Base-by-base conservation (phyloP, 2,329 filamentous ascomycete genomes). In the Thermomyces lanuginosus region DNA sequence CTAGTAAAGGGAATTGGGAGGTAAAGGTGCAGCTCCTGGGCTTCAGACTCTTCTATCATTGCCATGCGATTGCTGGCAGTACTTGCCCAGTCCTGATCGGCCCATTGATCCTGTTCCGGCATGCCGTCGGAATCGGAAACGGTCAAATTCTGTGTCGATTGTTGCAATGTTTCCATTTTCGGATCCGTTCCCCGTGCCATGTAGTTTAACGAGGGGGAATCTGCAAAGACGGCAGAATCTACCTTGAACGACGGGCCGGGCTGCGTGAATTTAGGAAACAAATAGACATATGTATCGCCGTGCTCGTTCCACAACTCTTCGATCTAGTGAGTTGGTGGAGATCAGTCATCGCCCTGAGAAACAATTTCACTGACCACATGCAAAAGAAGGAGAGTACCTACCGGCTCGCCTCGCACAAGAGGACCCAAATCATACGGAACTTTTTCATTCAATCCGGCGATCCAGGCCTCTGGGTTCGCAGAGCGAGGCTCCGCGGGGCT, bases 241-340 rank as follows among this genome's bases (percentile, higher is more conserved):
- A 76, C 52, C 32, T 63, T 66, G 55, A 76, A 74, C 2, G 69
- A 72, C 6, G 71, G 57, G 4, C 66, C 59, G 40, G 61, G 63
- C 28, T 60, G 61, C 11, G 66, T 64, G 9, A 54, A 63, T 21
- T 63, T 56, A 1, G 70, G 67, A 39, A 69, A 73, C 8, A 75
- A 55, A 39, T 74, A 69, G n/a, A 76, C 58, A 33, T 63, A 60
- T 8, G 69, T 72, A 43, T 74, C 68, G n/a, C 65, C 70, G 24
- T 60, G 45, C 3, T 70, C 64, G 37, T 72, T 66, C 71, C 71
- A 76, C 6, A 75, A 45, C 39, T 75, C 71, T 4, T 55, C 43
- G 9, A 70, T 55, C 63, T 67, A 35, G 15, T 9, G 16, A 31
- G 13, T 10, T 11, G 7, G 16, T 37, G 26, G 26, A 28, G 21